These are phyloP conservation scores for Colletotrichum trifolii DNA, from an alignment of 2,329 filamentous ascomycete genomes.

Conservation along the genomic window DNA sequence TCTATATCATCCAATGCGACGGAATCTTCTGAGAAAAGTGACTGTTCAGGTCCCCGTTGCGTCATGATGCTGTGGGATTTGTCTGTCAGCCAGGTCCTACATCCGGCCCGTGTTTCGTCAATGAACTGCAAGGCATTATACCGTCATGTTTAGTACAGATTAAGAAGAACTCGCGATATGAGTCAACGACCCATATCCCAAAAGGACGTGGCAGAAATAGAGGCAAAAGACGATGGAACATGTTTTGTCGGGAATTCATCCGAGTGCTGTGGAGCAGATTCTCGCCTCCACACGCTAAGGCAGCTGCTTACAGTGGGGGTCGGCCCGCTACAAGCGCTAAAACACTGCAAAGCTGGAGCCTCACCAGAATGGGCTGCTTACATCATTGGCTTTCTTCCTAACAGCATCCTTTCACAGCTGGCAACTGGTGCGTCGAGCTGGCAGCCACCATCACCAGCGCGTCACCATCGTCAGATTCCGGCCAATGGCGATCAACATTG, in stretches of 20 bases:
- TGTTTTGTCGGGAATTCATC: neutral
- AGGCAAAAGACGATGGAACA: too few relatives aligned
- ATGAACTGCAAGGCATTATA: too few relatives aligned
- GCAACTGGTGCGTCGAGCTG: neutral
- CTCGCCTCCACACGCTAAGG: neutral
- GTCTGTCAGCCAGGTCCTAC: neutral
- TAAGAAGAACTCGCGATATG: too few relatives aligned
- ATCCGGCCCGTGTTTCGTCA: too few relatives aligned
- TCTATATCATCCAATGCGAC: constrained; percentile 15
- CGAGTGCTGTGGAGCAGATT: neutral
- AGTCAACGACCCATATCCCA: too few relatives aligned
- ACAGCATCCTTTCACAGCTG: neutral
- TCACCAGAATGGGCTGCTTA: neutral
- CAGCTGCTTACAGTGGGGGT: constrained; percentile 7
- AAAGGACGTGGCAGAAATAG: too few relatives aligned
- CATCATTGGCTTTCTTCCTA: too few relatives aligned
- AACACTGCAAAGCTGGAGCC: neutral
- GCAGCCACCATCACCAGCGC: neutral
- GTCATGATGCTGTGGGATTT: constrained; percentile 12
- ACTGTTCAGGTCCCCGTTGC: constrained; percentile 10
- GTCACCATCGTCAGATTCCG: neutral
- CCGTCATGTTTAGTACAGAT: too few relatives aligned
- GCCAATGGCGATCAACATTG: too few relatives aligned
- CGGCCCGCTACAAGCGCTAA: neutral
- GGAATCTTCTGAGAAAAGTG: neutral